A percentile compares a stretch with the other conserved stretches of the same genome.
These are phyloP conservation scores for Alternaria brassicae DNA, from an alignment of 2,329 filamentous ascomycete genomes.

Conservation along the genomic window DNA sequence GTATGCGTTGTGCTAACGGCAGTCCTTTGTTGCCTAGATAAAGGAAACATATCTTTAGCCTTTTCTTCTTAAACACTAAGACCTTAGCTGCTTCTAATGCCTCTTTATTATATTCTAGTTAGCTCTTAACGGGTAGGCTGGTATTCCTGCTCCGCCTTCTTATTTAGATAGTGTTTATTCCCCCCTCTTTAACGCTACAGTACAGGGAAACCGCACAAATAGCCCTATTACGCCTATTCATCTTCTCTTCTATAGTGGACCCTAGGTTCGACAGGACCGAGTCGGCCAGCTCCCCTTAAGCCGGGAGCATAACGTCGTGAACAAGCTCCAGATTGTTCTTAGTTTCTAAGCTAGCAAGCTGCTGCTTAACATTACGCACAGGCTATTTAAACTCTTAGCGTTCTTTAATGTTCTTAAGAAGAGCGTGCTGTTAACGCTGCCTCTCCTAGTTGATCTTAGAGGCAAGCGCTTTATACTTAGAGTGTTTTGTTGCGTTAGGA, in stretches of 20 bases:
- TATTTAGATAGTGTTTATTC: slow-evolving; percentile 4
- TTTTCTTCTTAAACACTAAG: slow-evolving; percentile 21
- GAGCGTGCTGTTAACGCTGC: slow-evolving; percentile 7
- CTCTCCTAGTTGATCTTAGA: slow-evolving; percentile 20
- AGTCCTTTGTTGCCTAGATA: slow-evolving; percentile 20
- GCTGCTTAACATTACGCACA: slow-evolving; percentile 23
- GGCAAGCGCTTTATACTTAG: slow-evolving; percentile 23
- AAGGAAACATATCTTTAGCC: slow-evolving; percentile 24
- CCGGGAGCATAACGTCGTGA: slow-evolving; percentile 9
- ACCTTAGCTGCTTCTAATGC: slow-evolving; percentile 21
- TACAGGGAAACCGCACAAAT: slow-evolving; percentile 15
- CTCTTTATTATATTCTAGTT: slow-evolving; percentile 11
- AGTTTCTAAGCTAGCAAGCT: slow-evolving; percentile 23
- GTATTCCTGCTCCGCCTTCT: slow-evolving; percentile 1
- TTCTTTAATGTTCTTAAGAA: slow-evolving; percentile 5
- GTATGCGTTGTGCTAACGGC: slow-evolving; percentile 7
- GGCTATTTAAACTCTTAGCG: slow-evolving; percentile 15
- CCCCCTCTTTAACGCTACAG: slow-evolving; percentile 19
- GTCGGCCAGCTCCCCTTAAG: slow-evolving; percentile 12
- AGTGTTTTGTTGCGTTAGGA: slow-evolving; percentile 19
- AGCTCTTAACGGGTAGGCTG: slow-evolving; percentile 8
- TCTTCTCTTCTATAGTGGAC: slow-evolving; percentile 9
- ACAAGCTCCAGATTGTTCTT: slow-evolving; percentile 11
- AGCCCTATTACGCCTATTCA: slow-evolving; percentile 2
- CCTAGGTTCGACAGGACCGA: neutral